Evolutionary conservation across 73 alveolate genomes (phyloP), one percentile per base, ranked within the genome.

Genomic region (Paramecium primaurelia): DNA sequence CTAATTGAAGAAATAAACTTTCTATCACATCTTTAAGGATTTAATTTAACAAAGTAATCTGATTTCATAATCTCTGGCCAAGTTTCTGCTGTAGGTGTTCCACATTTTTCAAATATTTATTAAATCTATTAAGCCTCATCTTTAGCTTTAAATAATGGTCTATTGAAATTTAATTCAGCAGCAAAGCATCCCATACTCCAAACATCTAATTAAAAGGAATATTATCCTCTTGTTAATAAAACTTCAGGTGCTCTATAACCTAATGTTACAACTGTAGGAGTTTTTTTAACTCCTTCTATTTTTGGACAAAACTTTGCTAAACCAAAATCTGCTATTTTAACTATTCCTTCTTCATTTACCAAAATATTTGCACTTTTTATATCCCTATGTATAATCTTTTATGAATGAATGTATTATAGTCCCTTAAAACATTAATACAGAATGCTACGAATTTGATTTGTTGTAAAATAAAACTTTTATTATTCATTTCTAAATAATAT

Each of bases 221-320:
- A 96, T 47, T 92, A 40, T 25, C 86, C 92, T 59, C 71, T 88
- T 38, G 97, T 97, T 45, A 96, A 92, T 59, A 96, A 71, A 11
- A 96, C 92, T 85, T 96, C 99, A 7, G 99, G 99, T n/a, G 99
- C 97, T 92, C 99, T 73, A 71, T 96, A 96, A 96, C 98, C 94
- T 58, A 96, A 88, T 20, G 99, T 96, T 6, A 96, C 98, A 2
- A 96, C 99, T 64, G 86, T 90, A 26, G 95, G 96, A 12, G 99
- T 96, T 51, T 93, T 94, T 22, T 91, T 86, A 7, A 42, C 42
- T 58, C 91, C 92, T 10, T 80, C 87, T 8, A 86, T 86, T 36
- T 89, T 47, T 47, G 86, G 85, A 40, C 69, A 64, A 59, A 73
- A 90, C 58, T 97, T 93, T 22, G 99, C 97, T 54, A 96, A 94